phyloP scores from a whole-genome alignment of 805 yeast genomes.

The Grigorovia yakushimaensis region DNA sequence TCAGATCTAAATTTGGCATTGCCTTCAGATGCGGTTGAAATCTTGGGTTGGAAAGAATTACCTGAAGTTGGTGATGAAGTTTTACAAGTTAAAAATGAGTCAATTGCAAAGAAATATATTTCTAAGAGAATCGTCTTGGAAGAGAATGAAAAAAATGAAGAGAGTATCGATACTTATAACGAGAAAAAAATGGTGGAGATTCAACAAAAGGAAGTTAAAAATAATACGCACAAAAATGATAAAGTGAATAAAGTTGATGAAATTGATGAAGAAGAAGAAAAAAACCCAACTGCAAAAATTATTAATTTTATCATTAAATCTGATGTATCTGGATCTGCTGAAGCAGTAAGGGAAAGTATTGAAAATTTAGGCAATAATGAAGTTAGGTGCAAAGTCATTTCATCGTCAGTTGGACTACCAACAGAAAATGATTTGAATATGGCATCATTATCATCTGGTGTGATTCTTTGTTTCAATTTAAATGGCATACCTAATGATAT shows the following conservation, averaged over 20 bases:
- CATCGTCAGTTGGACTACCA: conserved; percentile 70
- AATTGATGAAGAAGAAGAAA: conserved; percentile 24
- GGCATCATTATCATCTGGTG: conserved; percentile 62
- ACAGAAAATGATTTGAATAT: conserved; percentile 56
- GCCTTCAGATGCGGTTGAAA: conserved; percentile 85
- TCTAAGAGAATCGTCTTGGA: conserved; percentile 55
- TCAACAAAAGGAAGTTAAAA: conserved; percentile 28
- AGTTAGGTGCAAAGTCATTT: conserved; percentile 59
- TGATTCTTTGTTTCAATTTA: conserved; percentile 70
- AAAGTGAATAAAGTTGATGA: conserved; percentile 33
- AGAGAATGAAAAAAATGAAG: conserved; percentile 46
- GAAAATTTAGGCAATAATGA: conserved; percentile 80
- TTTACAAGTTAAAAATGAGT: conserved; percentile 65
- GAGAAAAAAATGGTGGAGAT: conserved; percentile 47
- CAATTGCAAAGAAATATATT: conserved; percentile 64
- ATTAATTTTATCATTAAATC: conserved; percentile 70
- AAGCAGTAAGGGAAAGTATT: conserved; percentile 80
- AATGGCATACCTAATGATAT: conserved; percentile 53
- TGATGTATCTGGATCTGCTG: conserved; percentile 91
- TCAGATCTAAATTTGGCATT: conserved; percentile 53
- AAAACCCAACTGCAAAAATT: conserved; percentile 17
- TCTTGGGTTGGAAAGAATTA: conserved; percentile 88
- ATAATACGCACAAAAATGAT: conserved; percentile 43
- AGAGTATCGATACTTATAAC: conserved; percentile 63
- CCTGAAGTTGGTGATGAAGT: conserved; percentile 88